These are phyloP conservation scores for Nyssa sinensis DNA, from an alignment of 148 eudicot species.

Conservation along the genomic window DNA sequence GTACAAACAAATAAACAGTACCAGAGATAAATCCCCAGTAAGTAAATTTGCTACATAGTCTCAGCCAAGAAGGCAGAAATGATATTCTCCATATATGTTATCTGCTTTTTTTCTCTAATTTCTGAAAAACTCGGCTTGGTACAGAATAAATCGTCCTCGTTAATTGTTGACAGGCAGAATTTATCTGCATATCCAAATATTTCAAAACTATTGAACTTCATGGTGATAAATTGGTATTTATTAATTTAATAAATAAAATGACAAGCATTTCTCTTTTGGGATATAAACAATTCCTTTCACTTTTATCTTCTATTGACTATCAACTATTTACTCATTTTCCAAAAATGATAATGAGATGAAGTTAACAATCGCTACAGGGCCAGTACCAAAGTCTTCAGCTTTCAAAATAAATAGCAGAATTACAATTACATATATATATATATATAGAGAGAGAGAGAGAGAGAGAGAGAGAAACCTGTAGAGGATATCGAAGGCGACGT, in stretches of 20 bases:
- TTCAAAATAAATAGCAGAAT: not conserved
- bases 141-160: not conserved
- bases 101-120: not conserved
- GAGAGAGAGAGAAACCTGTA: constrained; percentile 38
- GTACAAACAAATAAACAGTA: not conserved
- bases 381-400: not conserved
- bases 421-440: not conserved
- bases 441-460: not conserved
- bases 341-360: not conserved
- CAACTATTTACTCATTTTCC: too few species aligned
- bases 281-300: not conserved
- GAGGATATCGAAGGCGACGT: constrained; percentile 81
- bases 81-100: too few species aligned
- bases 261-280: not conserved
- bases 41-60: too few species aligned
- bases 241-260: too few species aligned
- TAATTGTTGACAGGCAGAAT: not conserved
- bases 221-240: too few species aligned
- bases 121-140: not conserved
- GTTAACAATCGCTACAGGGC: not conserved
- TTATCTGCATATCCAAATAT: not conserved
- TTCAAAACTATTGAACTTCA: not conserved
- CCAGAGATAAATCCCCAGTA: not conserved
- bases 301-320: not conserved
- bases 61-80: too few species aligned